Base-by-base conservation (phyloP, 176 grass and related monocot species). In the Calamus simplicifolius region DNA sequence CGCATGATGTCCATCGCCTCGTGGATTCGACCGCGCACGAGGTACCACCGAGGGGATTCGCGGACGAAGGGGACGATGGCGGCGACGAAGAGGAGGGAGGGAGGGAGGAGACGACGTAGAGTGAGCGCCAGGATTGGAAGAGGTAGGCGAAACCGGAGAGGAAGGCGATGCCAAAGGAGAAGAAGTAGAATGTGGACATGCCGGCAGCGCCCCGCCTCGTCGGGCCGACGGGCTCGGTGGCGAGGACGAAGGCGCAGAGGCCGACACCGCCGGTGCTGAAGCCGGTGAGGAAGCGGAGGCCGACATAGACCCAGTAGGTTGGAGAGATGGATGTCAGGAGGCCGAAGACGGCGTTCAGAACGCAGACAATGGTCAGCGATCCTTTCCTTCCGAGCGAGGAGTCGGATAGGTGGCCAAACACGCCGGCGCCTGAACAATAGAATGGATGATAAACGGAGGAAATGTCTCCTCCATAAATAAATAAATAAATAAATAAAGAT, bases 141-240 rank as follows among this genome's bases (percentile, higher is more conserved):
- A 85, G 13, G 30, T 89, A 82, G 16, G 92, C 92, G 12, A 88
- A 48, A 65, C 81, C 87, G 0, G 92, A 60, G 6, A 90, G 88
- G 0, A 73, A 49, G 0, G 87, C 92, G 48, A 91, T 91, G 71
- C 92, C 92, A 43, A 68, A 74, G 4, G 91, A 90, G 80, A 90
- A 96, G 75, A 90, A 90, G 75, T 96, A 90, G 49, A 90, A 87
- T 1, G 91, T 82, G 49, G 77, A 96, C 80, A 87, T 96, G 19
- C 86, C 91, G 0, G 64, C 91, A 52, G 31, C 50, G 5, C 86
- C 91, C 13, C 86, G 86, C 16, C 59, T 80, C 17, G 76, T 51
- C 10, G 83, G 77, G 0, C 91, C 86, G 28, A 87, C 59, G 49
- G 92, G 92, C 58, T 97, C 92, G 16, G 92, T 96, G 61, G 87